Evolutionary conservation across 1,284 basidiomycete genomes (phyloP).

Genomic region (Wallemia hederae): DNA sequence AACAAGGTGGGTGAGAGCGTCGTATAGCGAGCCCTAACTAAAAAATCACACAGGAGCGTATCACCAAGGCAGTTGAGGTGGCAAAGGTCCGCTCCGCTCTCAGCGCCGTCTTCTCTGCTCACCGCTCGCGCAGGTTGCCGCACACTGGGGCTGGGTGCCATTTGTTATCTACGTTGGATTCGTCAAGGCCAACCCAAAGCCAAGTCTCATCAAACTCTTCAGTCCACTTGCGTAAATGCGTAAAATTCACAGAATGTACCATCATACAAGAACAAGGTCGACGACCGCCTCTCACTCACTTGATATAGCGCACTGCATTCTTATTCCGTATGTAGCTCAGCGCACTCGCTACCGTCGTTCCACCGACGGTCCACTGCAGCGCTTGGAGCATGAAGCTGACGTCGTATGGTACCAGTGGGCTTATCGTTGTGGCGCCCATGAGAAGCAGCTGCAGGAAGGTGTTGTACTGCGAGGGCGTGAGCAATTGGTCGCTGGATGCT

Average conservation of each 20-base stretch:
- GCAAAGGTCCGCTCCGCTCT: conserved; percentile 32
- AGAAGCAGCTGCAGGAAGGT: conserved; percentile 69
- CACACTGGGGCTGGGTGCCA: conserved; percentile 81
- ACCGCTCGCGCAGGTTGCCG: conserved; percentile 28
- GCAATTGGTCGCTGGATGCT: background rate
- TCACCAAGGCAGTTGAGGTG: conserved; percentile 43
- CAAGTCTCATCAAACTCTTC: background rate
- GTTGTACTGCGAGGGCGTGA: conserved; percentile 31
- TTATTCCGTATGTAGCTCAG: background rate
- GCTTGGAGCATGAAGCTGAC: conserved; percentile 27
- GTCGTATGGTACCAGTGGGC: conserved; percentile 41
- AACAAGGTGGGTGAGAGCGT: background rate
- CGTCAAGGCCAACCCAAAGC: conserved; percentile 16
- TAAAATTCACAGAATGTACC: background rate
- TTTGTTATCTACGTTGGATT: conserved; percentile 78
- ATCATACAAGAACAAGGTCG: background rate
- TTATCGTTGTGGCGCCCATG: conserved; percentile 63
- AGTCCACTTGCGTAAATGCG: background rate
- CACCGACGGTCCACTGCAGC: conserved; percentile 21
- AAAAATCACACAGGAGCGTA: conserved; percentile 29
- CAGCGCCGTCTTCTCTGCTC: background rate
- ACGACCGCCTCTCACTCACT: background rate
- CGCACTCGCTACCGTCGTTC: conserved; percentile 1
- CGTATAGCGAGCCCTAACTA: background rate
- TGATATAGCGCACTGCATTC: background rate